Percentiles rank a stretch among this genome's conserved stretches.
These are phyloP conservation scores for Coemansia sp. DNA, from an alignment of 371 early-diverging fungal species.

Conservation along the genomic window DNA sequence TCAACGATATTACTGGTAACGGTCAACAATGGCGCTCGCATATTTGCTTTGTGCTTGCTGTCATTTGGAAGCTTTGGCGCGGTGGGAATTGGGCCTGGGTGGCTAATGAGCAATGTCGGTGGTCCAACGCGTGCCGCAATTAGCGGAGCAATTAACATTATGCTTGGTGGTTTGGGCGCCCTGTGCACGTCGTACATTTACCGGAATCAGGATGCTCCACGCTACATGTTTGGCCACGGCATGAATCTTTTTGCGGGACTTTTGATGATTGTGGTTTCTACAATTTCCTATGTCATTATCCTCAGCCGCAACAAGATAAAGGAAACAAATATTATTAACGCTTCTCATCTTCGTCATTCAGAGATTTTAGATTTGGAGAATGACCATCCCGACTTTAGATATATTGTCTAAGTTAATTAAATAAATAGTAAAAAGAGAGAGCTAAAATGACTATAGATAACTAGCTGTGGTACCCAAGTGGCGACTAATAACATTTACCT, in stretches of 20 bases:
- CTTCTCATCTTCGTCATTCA: too few species aligned
- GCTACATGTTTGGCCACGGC: slow-evolving; percentile 51
- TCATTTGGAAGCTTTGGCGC: slow-evolving; percentile 41
- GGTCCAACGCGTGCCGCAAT: slow-evolving; percentile 43
- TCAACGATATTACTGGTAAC: slow-evolving; percentile 39
- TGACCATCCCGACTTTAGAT: too few species aligned
- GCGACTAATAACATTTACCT: too few species aligned
- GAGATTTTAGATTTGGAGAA: too few species aligned
- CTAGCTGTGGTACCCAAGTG: too few species aligned
- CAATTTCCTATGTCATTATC: slow-evolving; percentile 27
- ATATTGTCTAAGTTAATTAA: too few species aligned
- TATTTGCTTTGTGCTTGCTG: slow-evolving; percentile 43
- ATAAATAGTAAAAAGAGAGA: too few species aligned
- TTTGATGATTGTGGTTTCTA: slow-evolving; percentile 20
- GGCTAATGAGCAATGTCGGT: slow-evolving; percentile 49
- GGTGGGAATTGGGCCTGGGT: slow-evolving; percentile 37
- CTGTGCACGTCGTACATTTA: slow-evolving; percentile 65
- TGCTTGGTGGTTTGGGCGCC: slow-evolving; percentile 67
- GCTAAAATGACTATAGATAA: slow-evolving; percentile 32
- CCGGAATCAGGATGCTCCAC: slow-evolving; percentile 59
- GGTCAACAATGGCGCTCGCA: slow-evolving; percentile 40
- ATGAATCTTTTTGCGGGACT: slow-evolving; percentile 41
- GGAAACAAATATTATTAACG: too few species aligned
- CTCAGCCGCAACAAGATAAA: too few species aligned
- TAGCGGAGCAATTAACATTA: slow-evolving; percentile 36